Conservation (phyloP, 1,284 basidiomycete genomes). For the Xanthoconium separans region DNA sequence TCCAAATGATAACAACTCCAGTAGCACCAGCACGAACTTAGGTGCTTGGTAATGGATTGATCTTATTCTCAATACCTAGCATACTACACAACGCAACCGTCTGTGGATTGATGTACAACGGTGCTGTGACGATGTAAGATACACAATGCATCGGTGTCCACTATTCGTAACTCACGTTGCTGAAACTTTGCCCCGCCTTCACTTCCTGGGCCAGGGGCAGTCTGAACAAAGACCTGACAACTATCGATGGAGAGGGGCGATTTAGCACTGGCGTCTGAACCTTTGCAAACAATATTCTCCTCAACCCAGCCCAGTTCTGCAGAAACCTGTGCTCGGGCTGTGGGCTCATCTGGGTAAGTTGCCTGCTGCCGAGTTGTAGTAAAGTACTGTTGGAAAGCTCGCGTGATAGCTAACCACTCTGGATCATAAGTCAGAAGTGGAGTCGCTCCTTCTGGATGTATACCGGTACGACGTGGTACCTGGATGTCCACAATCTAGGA, state of each 20-base stretch:
- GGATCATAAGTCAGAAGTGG: slow-evolving; percentile 71
- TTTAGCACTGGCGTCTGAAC: slow-evolving; percentile 29
- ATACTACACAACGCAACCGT: slow-evolving; percentile 85
- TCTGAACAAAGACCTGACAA: slow-evolving; percentile 72
- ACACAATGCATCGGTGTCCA: neutral
- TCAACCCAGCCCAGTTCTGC: slow-evolving; percentile 69
- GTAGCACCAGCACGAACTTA: neutral
- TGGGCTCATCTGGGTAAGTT: slow-evolving; percentile 58
- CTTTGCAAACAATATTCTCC: slow-evolving; percentile 44
- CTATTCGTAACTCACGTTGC: slow-evolving; percentile 48
- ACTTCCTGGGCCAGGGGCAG: slow-evolving; percentile 63
- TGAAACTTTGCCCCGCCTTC: slow-evolving; percentile 37
- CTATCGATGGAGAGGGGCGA: slow-evolving; percentile 33
- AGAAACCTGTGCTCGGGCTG: slow-evolving; percentile 58
- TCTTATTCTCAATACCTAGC: slow-evolving; percentile 78
- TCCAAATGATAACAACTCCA: too few relatives aligned
- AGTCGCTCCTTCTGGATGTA: slow-evolving; percentile 11
- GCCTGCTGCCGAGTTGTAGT: slow-evolving; percentile 50
- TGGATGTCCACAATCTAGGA: slow-evolving; percentile 71
- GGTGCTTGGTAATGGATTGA: slow-evolving; percentile 48
- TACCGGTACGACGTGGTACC: slow-evolving; percentile 9
- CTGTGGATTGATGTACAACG: slow-evolving; percentile 77
- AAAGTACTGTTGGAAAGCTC: slow-evolving; percentile 82
- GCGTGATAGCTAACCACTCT: slow-evolving; percentile 92
- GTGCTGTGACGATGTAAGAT: slow-evolving; percentile 16